These are phyloP conservation scores for Zopfia rhizophila DNA, from an alignment of 2,329 filamentous ascomycete genomes.

Conservation along the genomic window DNA sequence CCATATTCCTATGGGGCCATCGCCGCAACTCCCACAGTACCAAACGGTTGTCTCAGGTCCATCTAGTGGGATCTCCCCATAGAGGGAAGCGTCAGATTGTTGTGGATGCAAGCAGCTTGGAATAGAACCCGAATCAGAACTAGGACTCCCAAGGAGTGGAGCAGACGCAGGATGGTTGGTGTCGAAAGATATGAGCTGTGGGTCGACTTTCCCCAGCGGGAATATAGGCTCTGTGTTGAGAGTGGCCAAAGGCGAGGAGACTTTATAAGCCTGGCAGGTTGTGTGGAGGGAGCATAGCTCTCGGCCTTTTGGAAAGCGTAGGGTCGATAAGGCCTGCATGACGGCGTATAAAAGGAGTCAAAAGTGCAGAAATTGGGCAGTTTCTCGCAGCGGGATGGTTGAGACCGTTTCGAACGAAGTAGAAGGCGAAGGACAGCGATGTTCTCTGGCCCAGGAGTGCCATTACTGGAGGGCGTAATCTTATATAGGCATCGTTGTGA, in stretches of 20 bases:
- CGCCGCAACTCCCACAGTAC: slow-evolving; percentile 28
- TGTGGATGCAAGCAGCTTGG: not conserved
- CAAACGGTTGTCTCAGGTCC: slow-evolving; percentile 20
- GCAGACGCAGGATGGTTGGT: not conserved
- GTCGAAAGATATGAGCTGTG: too few species aligned
- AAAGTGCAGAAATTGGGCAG: too few species aligned
- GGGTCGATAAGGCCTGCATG: slow-evolving; percentile 16
- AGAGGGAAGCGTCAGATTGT: not conserved
- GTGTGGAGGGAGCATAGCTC: not conserved
- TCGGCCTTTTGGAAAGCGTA: slow-evolving; percentile 7
- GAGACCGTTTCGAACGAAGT: too few species aligned
- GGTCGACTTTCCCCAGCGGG: too few species aligned
- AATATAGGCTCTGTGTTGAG: slow-evolving; percentile 1
- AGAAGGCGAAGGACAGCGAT: not conserved
- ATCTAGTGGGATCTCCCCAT: slow-evolving; percentile 8
- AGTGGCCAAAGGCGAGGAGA: not conserved
- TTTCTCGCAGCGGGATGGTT: too few species aligned
- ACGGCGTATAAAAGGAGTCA: too few species aligned
- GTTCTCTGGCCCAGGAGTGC: not conserved
- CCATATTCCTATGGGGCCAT: slow-evolving; percentile 22
- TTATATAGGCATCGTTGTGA: too few species aligned
- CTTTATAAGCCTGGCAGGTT: not conserved
- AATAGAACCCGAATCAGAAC: not conserved
- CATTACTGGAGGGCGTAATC: not conserved
- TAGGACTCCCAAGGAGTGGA: too few species aligned